Conservation (phyloP, 805 yeast genomes). For the Candida oleophila region DNA sequence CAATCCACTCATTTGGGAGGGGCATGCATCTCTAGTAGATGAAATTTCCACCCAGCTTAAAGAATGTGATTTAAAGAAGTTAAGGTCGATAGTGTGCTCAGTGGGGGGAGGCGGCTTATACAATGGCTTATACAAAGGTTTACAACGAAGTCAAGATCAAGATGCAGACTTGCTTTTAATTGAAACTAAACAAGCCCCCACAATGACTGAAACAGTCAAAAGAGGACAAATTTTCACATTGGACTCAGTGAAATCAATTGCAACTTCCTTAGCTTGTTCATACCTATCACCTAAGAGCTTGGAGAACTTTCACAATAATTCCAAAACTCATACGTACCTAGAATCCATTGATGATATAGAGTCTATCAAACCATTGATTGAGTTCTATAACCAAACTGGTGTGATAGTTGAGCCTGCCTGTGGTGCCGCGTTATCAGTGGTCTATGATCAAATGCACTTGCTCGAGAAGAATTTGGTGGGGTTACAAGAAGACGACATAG, state of each 20-base stretch:
- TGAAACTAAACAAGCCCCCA: slow-evolving; percentile 65
- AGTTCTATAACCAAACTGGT: slow-evolving; percentile 20
- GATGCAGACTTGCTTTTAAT: slow-evolving; percentile 38
- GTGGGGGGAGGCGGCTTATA: slow-evolving; percentile 61
- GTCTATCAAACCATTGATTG: slow-evolving; percentile 20
- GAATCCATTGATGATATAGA: slow-evolving; percentile 34
- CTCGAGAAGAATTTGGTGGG: slow-evolving; percentile 13
- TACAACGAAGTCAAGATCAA: slow-evolving; percentile 26
- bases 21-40: slow-evolving; percentile 49
- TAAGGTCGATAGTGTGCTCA: slow-evolving; percentile 52
- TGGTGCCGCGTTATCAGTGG: slow-evolving; percentile 25
- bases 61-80: slow-evolving; percentile 13
- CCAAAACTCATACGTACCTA: slow-evolving; percentile 38
- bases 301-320: slow-evolving; percentile 26
- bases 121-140: slow-evolving; percentile 50
- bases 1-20: slow-evolving; percentile 52
- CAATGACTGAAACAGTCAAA: slow-evolving; percentile 50
- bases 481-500: slow-evolving; percentile 20
- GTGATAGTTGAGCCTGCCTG: slow-evolving; percentile 33
- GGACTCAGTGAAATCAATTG: slow-evolving; percentile 51
- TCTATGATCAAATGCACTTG: slow-evolving; percentile 12
- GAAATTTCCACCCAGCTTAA: slow-evolving; percentile 36
- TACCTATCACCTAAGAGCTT: slow-evolving; percentile 52
- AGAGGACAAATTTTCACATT: slow-evolving; percentile 45
- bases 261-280: slow-evolving; percentile 64